Evolutionary conservation across 805 yeast genomes (phyloP).

Genomic region (Spathaspora passalidarum): DNA sequence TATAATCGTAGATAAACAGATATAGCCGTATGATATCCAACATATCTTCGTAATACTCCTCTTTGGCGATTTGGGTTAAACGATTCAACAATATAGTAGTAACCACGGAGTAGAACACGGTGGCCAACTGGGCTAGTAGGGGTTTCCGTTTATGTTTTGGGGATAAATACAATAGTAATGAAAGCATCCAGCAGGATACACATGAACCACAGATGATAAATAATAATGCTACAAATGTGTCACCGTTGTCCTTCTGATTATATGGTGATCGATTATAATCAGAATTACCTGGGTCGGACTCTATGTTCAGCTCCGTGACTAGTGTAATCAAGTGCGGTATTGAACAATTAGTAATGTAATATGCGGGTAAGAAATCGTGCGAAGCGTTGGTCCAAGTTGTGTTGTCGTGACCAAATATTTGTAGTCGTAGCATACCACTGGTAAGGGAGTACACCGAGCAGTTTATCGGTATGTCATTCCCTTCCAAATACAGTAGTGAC

Average conservation of each 20-base stretch:
- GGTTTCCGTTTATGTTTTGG: slow-evolving; percentile 54
- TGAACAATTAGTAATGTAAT: slow-evolving; percentile 48
- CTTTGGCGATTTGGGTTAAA: slow-evolving; percentile 43
- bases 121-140: slow-evolving; percentile 51
- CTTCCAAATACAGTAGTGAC: slow-evolving; percentile 17
- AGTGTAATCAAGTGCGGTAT: slow-evolving; percentile 20
- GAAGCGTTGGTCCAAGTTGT: slow-evolving; percentile 13
- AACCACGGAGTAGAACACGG: slow-evolving; percentile 53
- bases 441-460: slow-evolving; percentile 40
- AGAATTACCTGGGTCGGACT: background rate
- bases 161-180: slow-evolving; percentile 52
- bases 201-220: slow-evolving; percentile 55
- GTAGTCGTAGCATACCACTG: slow-evolving; percentile 26
- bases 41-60: slow-evolving; percentile 51
- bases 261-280: slow-evolving; percentile 16
- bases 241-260: slow-evolving; percentile 35
- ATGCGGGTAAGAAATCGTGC: slow-evolving; percentile 32
- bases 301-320: slow-evolving; percentile 2
- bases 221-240: slow-evolving; percentile 42
- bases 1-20: slow-evolving; percentile 32
- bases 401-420: slow-evolving; percentile 15
- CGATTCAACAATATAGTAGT: slow-evolving; percentile 50
- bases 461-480: slow-evolving; percentile 20
- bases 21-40: slow-evolving; percentile 50
- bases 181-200: slow-evolving; percentile 69